Conservation (phyloP, 169 alveolate genomes). For the Cyclospora cayetanensis region DNA sequence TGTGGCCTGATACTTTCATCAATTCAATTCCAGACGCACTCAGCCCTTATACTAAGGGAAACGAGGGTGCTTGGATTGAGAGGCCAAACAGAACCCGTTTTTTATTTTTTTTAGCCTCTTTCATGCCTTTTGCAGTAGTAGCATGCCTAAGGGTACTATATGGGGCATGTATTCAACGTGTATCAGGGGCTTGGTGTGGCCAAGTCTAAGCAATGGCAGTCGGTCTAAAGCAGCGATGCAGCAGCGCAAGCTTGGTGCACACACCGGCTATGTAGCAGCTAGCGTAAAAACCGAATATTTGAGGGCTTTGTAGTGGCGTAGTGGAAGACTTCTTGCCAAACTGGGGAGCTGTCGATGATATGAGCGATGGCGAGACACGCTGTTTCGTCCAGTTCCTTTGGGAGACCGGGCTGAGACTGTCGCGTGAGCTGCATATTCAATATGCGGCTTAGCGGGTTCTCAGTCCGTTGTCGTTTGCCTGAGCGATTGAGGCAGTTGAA, state of each 20-base stretch:
- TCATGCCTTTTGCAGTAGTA: no score
- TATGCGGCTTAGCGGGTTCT: background rate
- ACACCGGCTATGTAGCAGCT: background rate
- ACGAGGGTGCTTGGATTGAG: no score
- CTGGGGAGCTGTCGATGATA: background rate
- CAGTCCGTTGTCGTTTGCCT: slow-evolving; percentile 9
- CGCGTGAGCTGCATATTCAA: background rate
- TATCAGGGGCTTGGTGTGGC: no score
- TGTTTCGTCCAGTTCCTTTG: background rate
- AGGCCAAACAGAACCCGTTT: no score
- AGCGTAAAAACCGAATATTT: background rate
- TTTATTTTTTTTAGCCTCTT: no score
- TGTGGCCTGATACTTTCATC: no score
- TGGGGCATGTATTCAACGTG: no score
- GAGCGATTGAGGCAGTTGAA: slow-evolving; percentile 12
- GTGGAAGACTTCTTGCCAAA: background rate
- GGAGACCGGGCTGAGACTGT: background rate
- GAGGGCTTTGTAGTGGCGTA: background rate
- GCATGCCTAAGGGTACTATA: no score
- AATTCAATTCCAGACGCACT: no score
- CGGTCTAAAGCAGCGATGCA: background rate
- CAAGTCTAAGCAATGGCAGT: background rate
- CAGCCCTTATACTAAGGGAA: no score
- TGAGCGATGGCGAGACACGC: background rate
- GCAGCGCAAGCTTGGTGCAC: no score